These are phyloP conservation scores for Funneliformis caledonium DNA, from an alignment of 371 early-diverging fungal species.

Conservation along the genomic window DNA sequence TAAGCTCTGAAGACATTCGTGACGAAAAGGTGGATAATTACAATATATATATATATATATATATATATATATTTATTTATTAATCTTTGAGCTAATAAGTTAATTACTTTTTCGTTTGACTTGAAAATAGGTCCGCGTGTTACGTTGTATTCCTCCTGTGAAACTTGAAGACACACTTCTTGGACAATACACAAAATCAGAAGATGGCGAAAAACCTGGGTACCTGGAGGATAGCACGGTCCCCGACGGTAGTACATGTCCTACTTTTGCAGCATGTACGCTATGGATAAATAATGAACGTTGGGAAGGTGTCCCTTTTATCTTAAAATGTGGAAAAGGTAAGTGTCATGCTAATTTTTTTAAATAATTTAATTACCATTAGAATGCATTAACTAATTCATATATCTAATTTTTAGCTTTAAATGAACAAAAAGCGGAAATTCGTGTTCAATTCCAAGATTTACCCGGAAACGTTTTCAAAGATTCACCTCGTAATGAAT, in stretches of 20 bases:
- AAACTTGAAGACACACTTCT: conserved; percentile 77
- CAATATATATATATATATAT: neutral
- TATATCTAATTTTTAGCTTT: conserved; percentile 63
- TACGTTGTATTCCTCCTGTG: conserved; percentile 83
- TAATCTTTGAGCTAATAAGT: neutral
- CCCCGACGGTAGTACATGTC: conserved; percentile 77
- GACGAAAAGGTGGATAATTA: conserved; percentile 76
- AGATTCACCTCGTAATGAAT: conserved; percentile 86
- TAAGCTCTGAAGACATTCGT: conserved; percentile 89
- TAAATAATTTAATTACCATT: neutral
- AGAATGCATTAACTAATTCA: neutral
- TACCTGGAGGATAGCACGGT: conserved; percentile 92
- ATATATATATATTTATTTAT: neutral
- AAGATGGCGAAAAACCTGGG: conserved; percentile 80
- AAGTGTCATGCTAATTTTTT: neutral
- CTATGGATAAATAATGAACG: conserved; percentile 91
- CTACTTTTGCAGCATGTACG: conserved; percentile 92
- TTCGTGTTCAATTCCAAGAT: conserved; percentile 95
- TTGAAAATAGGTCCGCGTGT: conserved; percentile 73
- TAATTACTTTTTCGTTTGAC: neutral
- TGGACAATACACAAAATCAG: conserved; percentile 83
- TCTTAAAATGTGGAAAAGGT: conserved; percentile 94
- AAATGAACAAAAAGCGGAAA: conserved; percentile 89
- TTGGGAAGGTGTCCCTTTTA: conserved; percentile 97
- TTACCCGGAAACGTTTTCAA: conserved; percentile 79